Conservation (phyloP, 352 stramenopile genomes). For the Pythium scleroteichum region DNA sequence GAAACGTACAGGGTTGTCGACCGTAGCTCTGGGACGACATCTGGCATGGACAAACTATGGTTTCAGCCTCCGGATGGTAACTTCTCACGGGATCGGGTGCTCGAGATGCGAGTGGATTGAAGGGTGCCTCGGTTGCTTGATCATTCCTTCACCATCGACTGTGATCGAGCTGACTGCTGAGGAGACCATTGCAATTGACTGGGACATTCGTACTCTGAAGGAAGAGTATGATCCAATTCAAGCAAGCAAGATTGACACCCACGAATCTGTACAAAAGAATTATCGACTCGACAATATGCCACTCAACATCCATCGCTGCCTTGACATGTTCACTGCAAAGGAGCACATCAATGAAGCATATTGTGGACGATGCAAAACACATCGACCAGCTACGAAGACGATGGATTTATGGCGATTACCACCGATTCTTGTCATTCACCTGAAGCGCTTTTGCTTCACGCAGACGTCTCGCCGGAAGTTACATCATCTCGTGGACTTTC, state of each 20-base stretch:
- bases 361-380: slow-evolving; percentile 85
- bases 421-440: slow-evolving; percentile 97
- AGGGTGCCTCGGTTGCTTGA: slow-evolving; percentile 83
- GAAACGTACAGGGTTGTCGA: slow-evolving; percentile 47
- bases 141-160: slow-evolving; percentile 52
- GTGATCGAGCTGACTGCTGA: slow-evolving; percentile 58
- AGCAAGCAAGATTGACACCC: slow-evolving; percentile 76
- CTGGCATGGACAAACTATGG: slow-evolving; percentile 71
- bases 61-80: slow-evolving; percentile 84
- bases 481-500: slow-evolving; percentile 96
- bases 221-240: slow-evolving; percentile 87
- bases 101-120: slow-evolving; percentile 89
- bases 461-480: slow-evolving; percentile 92
- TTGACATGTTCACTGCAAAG: slow-evolving; percentile 86
- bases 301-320: slow-evolving; percentile 78
- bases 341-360: slow-evolving; percentile 83
- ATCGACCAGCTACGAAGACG: slow-evolving; percentile 92
- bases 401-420: slow-evolving; percentile 98
- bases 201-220: slow-evolving; percentile 86
- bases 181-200: slow-evolving; percentile 89
- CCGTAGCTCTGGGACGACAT: slow-evolving; percentile 65
- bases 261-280: slow-evolving; percentile 66
- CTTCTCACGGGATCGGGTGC: slow-evolving; percentile 77
- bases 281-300: slow-evolving; percentile 73
- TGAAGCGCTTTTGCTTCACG: slow-evolving; percentile 99